Conservation (phyloP, 148 eudicot genomes). For the Limonium bicolor region DNA sequence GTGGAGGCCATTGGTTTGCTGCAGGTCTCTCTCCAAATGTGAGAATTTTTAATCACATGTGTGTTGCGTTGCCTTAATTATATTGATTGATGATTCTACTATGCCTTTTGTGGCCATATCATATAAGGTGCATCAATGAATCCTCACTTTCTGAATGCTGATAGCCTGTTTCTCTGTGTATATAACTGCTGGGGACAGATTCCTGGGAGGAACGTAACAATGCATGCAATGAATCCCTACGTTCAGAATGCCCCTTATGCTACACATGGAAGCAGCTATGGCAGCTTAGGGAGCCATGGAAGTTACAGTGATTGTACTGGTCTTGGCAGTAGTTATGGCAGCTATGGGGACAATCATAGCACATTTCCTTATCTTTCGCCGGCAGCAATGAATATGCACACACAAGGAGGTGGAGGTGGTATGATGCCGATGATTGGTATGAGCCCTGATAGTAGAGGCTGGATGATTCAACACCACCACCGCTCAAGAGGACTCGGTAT, state of each 20-base stretch:
- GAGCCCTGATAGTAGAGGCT: slow-evolving; percentile 73
- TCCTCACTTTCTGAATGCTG: not conserved
- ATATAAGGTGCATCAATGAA: too few species aligned
- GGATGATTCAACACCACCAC: slow-evolving; percentile 45
- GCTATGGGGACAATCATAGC: slow-evolving; percentile 74
- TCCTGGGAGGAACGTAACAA: slow-evolving; percentile 32
- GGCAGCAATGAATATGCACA: slow-evolving; percentile 55
- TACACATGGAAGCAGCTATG: slow-evolving; percentile 79
- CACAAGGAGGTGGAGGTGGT: slow-evolving; percentile 51
- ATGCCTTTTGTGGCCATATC: not conserved
- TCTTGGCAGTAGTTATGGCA: slow-evolving; percentile 57
- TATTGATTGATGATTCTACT: not conserved
- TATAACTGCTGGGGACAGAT: slow-evolving; percentile 38
- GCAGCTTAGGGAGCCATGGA: slow-evolving; percentile 94
- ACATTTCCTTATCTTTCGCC: slow-evolving; percentile 73
- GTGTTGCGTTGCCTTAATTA: not conserved
- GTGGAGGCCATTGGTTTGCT: slow-evolving; percentile 99
- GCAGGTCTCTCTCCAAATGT: slow-evolving; percentile 99
- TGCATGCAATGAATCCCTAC: slow-evolving; percentile 50
- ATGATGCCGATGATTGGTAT: slow-evolving; percentile 52
- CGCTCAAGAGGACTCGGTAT: slow-evolving; percentile 61
- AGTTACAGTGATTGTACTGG: slow-evolving; percentile 71
- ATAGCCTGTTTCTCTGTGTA: too few species aligned
- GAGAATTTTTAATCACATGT: slow-evolving; percentile 20
- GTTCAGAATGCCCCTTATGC: slow-evolving; percentile 47